Evolutionary conservation across 2,329 filamentous ascomycete species (phyloP), one percentile per base, ranked within the genome.

Genomic region (Monilinia fructigena): DNA sequence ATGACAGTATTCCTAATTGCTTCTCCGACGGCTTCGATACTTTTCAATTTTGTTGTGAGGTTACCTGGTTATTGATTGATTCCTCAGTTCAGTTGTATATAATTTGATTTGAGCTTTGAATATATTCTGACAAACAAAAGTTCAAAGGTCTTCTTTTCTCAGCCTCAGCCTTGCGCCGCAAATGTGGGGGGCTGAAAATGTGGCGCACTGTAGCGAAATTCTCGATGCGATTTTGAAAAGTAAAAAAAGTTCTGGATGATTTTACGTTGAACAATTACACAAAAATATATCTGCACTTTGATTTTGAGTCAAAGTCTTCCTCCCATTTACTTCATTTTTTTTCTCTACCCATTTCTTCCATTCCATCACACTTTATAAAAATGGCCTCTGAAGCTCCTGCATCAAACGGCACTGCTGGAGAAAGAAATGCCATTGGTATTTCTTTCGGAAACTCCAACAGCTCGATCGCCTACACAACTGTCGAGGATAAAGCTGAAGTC

Each of bases 401-500:
- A 59, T 68, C 70, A 7, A 73, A 67, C 62, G 72, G 71, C 66
- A 60, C 70, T 68, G 80, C 63, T 54, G 65, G 65, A 40, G 83
- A 88, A 73, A 83, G 86, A 74, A 82, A 84, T 75, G 92, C 90
- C 77, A 98, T 99, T 80, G 95, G 95, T 78, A 93, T 99, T 77
- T 91, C 93, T 73, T 97, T 98, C 83, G 95, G 95, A 81, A 99
- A 98, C 83, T 93, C 93, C 69, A 96, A 97, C 88, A 96, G 92
- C 82, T 97, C 93, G 68, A 97, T 99, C 81, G 94, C 94, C 74
- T 93, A 89, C 78, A 96, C 93, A 78, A 96, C 93, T 56, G 86
- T 89, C 69, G 94, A 98, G 76, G 94, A 96, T 80, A 96, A 96
- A 83, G 89, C 93, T 71, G 92, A 97, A 79, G 94, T 99, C 71